Evolutionary conservation across 768 basidiomycete species (phyloP).

Genomic region (Tricholoma furcatifolium): DNA sequence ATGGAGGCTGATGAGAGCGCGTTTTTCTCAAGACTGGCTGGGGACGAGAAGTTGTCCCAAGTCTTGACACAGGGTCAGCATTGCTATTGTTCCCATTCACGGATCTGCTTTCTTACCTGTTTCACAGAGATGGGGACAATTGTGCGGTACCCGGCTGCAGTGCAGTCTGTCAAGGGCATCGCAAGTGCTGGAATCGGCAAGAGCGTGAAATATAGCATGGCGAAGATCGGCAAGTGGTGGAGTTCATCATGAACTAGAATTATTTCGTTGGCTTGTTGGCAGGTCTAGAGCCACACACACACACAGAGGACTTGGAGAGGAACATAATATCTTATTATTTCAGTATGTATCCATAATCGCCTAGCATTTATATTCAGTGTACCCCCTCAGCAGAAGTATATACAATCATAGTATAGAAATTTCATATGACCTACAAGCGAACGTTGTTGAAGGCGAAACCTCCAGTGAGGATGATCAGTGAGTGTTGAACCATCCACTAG

Average conservation of each 20-base stretch:
- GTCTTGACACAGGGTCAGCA: slow-evolving; percentile 55
- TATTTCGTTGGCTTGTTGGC: slow-evolving; percentile 3
- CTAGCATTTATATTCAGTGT: background rate
- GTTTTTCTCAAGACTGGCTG: slow-evolving; percentile 74
- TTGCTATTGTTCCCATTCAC: background rate
- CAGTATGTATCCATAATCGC: slow-evolving; percentile 11
- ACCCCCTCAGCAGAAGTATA: no score
- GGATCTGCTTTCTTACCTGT: background rate
- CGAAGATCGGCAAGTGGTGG: slow-evolving; percentile 90
- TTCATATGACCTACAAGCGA: background rate
- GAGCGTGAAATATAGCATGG: slow-evolving; percentile 68
- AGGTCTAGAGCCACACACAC: slow-evolving; percentile 7
- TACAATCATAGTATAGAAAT: slow-evolving; percentile 7
- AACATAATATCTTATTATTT: slow-evolving; percentile 7
- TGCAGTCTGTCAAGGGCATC: slow-evolving; percentile 85
- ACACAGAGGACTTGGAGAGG: slow-evolving; percentile 10
- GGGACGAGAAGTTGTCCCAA: slow-evolving; percentile 52
- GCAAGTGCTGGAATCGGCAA: slow-evolving; percentile 80
- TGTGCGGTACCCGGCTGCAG: slow-evolving; percentile 79
- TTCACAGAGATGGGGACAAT: slow-evolving; percentile 69
- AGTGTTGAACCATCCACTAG: no score
- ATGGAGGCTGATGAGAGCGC: slow-evolving; percentile 68
- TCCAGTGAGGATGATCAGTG: no score
- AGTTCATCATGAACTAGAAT: slow-evolving; percentile 22
- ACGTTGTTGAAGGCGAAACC: no score